Percentiles rank a stretch among this genome's conserved stretches.
These are phyloP conservation scores for Clarireedia paspali DNA, from an alignment of 2,329 filamentous ascomycete genomes.

Conservation along the genomic window DNA sequence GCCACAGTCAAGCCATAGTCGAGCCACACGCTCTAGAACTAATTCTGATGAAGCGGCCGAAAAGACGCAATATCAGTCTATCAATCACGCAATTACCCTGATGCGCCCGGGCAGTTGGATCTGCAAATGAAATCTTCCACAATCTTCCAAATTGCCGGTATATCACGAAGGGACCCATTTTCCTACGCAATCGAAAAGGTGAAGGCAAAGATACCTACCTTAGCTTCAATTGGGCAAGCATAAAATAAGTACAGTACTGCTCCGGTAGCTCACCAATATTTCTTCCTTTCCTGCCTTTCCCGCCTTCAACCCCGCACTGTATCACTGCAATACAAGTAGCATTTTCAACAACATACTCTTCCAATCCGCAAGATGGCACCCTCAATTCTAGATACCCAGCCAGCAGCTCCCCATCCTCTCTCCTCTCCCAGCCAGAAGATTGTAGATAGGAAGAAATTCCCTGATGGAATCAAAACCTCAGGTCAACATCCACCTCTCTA, in stretches of 20 bases:
- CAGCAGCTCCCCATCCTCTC: conserved; percentile 15
- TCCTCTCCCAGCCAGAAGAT: conserved; percentile 12
- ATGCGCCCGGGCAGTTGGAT: neutral
- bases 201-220: neutral
- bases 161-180: neutral
- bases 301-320: neutral
- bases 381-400: conserved; percentile 17
- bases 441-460: conserved; percentile 27
- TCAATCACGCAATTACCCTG: conserved; percentile 8
- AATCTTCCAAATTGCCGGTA: neutral
- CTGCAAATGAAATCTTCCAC: neutral
- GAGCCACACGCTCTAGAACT: too few relatives aligned
- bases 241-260: neutral
- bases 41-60: too few relatives aligned
- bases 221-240: neutral
- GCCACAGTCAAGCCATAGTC: too few relatives aligned
- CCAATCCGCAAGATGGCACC: conserved; percentile 12
- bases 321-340: too few relatives aligned
- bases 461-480: conserved; percentile 38
- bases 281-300: neutral
- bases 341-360: too few relatives aligned
- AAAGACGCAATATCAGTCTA: conserved; percentile 3
- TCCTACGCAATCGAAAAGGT: neutral
- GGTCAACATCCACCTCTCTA: conserved; percentile 68
- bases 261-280: neutral